Conservation (phyloP, 208 protist genomes). For the Trichomonas gallinae region DNA sequence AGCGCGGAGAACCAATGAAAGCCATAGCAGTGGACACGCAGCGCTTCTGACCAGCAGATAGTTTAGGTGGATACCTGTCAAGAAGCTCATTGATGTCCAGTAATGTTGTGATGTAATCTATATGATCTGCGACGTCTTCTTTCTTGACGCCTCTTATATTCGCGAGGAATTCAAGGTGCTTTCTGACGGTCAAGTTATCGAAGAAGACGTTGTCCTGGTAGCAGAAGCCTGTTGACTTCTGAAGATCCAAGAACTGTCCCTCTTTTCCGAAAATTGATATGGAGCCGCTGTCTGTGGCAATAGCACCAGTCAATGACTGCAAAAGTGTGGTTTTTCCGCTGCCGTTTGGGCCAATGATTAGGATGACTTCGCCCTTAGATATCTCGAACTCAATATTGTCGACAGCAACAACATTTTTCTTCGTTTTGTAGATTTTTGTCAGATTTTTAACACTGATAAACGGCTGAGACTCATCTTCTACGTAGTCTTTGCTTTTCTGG, state of each 20-base stretch:
- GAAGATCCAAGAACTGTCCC: neutral
- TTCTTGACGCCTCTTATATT: neutral
- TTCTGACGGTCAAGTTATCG: neutral
- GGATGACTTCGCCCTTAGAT: neutral
- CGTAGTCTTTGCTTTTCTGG: neutral
- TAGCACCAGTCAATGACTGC: neutral
- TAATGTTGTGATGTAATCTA: neutral
- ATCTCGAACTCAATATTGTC: neutral
- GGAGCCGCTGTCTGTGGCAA: neutral
- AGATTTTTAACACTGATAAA: neutral
- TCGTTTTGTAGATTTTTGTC: neutral
- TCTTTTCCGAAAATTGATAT: neutral
- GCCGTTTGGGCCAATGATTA: neutral
- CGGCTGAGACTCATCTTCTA: neutral
- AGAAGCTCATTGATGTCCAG: neutral
- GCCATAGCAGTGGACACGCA: neutral
- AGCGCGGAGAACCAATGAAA: neutral
- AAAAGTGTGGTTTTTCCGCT: neutral
- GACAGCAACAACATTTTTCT: neutral
- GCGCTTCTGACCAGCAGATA: neutral
- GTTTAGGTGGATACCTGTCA: neutral
- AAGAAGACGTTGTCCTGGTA: neutral
- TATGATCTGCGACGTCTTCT: neutral
- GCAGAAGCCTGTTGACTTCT: neutral
- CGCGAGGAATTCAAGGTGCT: conserved; percentile 9